Percentiles rank a stretch among this genome's conserved stretches.
Conservation (phyloP, 2,329 filamentous ascomycete species). For the Thermochaetoides dissita region DNA sequence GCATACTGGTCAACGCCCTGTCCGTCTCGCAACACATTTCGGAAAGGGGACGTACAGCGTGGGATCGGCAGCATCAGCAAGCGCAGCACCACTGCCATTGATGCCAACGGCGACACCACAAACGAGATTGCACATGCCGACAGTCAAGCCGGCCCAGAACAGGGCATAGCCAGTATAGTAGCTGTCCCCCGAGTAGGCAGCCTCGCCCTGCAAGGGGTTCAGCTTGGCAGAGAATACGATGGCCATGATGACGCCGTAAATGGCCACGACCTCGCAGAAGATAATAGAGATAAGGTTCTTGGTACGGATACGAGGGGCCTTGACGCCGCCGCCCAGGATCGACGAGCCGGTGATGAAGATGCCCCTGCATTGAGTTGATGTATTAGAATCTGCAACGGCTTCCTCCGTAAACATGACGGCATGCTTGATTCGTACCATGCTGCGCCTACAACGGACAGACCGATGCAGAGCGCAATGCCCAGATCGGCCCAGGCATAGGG, state of each 20-base stretch:
- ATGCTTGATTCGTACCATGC: conserved; percentile 57
- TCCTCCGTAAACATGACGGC: too few relatives aligned
- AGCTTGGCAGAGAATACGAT: conserved; percentile 95
- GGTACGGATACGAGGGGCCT: conserved; percentile 90
- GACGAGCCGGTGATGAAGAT: conserved; percentile 98
- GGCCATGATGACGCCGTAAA: conserved; percentile 99
- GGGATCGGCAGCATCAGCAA: conserved; percentile 88
- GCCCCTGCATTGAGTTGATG: conserved; percentile 48
- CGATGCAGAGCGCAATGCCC: conserved; percentile 89
- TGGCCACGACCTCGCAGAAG: conserved; percentile 98
- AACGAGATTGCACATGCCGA: conserved; percentile 88
- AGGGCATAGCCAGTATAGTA: conserved; percentile 92
- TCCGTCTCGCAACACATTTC: not conserved
- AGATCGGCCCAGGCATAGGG: conserved; percentile 86
- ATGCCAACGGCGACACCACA: conserved; percentile 96
- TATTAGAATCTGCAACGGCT: too few relatives aligned
- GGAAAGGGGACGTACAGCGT: conserved; percentile 51
- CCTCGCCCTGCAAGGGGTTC: conserved; percentile 46
- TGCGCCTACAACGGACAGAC: conserved; percentile 87
- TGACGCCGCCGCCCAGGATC: conserved; percentile 92
- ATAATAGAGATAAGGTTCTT: conserved; percentile 99
- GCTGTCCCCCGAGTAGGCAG: conserved; percentile 58
- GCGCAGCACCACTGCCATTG: conserved; percentile 89
- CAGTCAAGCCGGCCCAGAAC: conserved; percentile 91
- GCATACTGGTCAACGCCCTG: conserved; percentile 14